These are phyloP conservation scores for Leptographium wingfieldii DNA, from an alignment of 2,329 filamentous ascomycete genomes.

Conservation along the genomic window DNA sequence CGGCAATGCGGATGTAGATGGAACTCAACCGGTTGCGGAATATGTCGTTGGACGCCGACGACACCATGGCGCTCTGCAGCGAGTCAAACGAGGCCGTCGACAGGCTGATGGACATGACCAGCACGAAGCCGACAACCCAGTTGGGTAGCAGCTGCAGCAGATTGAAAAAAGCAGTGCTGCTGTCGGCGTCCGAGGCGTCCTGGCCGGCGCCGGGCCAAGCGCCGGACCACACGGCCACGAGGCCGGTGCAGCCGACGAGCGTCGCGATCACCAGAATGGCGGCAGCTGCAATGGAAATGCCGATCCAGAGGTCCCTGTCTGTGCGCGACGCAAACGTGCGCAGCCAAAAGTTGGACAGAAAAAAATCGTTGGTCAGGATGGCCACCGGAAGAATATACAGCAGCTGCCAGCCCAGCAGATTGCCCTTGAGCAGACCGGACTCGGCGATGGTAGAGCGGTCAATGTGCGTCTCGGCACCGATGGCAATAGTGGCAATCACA, in stretches of 20 bases:
- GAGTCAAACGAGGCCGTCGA: slow-evolving; percentile 71
- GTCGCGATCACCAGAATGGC: slow-evolving; percentile 57
- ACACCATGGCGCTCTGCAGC: slow-evolving; percentile 73
- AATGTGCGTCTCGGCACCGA: slow-evolving; percentile 63
- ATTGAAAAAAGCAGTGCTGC: slow-evolving; percentile 62
- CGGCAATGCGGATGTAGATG: slow-evolving; percentile 56
- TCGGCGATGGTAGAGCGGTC: slow-evolving; percentile 53
- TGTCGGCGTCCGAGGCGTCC: slow-evolving; percentile 35
- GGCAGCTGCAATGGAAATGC: slow-evolving; percentile 54
- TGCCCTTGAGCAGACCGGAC: slow-evolving; percentile 56
- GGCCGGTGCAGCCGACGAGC: slow-evolving; percentile 58
- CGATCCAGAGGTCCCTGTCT: slow-evolving; percentile 66
- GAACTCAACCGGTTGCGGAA: slow-evolving; percentile 72
- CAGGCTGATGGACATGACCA: slow-evolving; percentile 69
- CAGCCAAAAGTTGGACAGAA: slow-evolving; percentile 74
- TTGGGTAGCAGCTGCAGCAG: slow-evolving; percentile 58
- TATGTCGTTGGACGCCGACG: slow-evolving; percentile 71
- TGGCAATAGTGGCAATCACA: slow-evolving; percentile 63
- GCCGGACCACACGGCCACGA: slow-evolving; percentile 69
- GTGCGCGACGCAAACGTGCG: slow-evolving; percentile 70
- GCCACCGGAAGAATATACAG: slow-evolving; percentile 75
- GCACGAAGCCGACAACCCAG: slow-evolving; percentile 72
- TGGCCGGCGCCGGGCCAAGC: slow-evolving; percentile 56
- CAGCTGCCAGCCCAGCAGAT: slow-evolving; percentile 69
- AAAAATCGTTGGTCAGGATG: slow-evolving; percentile 75